Conservation (phyloP, 768 basidiomycete genomes). For the Tylopilus intermedius region DNA sequence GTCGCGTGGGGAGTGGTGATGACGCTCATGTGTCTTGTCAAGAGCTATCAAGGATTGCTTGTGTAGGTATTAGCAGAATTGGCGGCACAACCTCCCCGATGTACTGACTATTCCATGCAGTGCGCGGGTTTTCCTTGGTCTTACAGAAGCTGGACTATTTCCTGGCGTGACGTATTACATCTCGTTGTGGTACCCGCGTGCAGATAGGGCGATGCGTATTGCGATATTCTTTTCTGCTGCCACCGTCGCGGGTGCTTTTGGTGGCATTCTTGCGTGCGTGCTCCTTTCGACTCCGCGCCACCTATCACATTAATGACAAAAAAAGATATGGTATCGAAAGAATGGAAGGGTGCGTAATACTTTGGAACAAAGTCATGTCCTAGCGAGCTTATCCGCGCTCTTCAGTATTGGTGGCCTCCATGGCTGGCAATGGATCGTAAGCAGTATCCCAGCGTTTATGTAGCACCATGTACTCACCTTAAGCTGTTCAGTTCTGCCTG, state of each 20-base stretch:
- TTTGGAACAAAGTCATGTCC: slow-evolving; percentile 5
- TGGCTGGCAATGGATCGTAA: slow-evolving; percentile 37
- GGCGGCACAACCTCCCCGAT: not conserved
- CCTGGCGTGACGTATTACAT: slow-evolving; percentile 42
- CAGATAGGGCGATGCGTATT: slow-evolving; percentile 53
- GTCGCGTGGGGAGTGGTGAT: slow-evolving; percentile 37
- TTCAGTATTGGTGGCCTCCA: slow-evolving; percentile 27
- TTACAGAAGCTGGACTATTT: slow-evolving; percentile 44
- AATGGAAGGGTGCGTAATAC: slow-evolving; percentile 31
- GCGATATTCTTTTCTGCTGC: slow-evolving; percentile 64
- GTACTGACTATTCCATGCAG: slow-evolving; percentile 14
- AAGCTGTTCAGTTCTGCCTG: slow-evolving; percentile 25
- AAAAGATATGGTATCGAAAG: slow-evolving; percentile 33
- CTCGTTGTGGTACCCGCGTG: slow-evolving; percentile 56
- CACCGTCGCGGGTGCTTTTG: slow-evolving; percentile 48
- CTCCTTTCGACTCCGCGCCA: not conserved
- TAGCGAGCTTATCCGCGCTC: not conserved
- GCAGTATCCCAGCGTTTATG: slow-evolving; percentile 1
- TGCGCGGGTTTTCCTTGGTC: slow-evolving; percentile 40
- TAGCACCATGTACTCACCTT: slow-evolving; percentile 5
- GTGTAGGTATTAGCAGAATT: slow-evolving; percentile 22
- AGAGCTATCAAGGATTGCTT: slow-evolving; percentile 28
- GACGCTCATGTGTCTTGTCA: slow-evolving; percentile 37
- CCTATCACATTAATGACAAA: not conserved
- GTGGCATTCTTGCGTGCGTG: slow-evolving; percentile 45